These are phyloP conservation scores for Cyanidioschyzon merolae DNA, from an alignment of 23 red algal genomes.

Conservation along the genomic window DNA sequence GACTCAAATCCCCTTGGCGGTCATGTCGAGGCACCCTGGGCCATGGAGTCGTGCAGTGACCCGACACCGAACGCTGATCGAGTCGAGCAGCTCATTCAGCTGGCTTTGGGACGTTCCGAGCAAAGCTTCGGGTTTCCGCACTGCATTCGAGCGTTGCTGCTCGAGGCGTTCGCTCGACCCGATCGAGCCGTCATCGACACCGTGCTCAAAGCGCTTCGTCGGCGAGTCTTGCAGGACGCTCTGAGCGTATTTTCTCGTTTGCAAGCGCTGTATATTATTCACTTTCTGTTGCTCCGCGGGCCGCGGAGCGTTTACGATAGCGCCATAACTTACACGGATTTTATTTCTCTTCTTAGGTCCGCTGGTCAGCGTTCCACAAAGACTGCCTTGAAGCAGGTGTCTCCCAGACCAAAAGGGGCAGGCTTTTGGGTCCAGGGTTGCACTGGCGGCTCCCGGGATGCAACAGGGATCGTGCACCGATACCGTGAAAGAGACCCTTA, in stretches of 20 bases:
- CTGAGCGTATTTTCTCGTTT: not conserved
- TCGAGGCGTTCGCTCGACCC: not conserved
- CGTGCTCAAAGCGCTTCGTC: not conserved
- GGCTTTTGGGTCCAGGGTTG: not conserved
- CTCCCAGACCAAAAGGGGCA: not conserved
- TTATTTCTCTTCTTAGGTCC: not conserved
- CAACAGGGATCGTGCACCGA: not conserved
- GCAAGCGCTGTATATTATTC: not conserved
- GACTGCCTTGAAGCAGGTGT: not conserved
- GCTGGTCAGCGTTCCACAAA: not conserved
- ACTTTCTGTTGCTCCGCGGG: not conserved
- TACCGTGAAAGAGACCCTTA: not conserved
- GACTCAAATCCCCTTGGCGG: not conserved
- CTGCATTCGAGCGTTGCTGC: not conserved
- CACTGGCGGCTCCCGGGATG: not conserved
- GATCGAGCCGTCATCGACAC: not conserved
- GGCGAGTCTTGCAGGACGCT: not conserved
- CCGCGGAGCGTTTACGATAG: not conserved
- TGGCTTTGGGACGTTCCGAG: not conserved
- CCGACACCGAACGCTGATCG: not conserved
- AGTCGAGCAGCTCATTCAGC: not conserved
- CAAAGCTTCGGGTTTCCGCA: not conserved
- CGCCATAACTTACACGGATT: not conserved
- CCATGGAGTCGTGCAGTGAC: not conserved
- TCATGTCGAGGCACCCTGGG: not conserved